phyloP scores from a whole-genome alignment of 208 protist species.

The Trypanosoma platydactyli region DNA sequence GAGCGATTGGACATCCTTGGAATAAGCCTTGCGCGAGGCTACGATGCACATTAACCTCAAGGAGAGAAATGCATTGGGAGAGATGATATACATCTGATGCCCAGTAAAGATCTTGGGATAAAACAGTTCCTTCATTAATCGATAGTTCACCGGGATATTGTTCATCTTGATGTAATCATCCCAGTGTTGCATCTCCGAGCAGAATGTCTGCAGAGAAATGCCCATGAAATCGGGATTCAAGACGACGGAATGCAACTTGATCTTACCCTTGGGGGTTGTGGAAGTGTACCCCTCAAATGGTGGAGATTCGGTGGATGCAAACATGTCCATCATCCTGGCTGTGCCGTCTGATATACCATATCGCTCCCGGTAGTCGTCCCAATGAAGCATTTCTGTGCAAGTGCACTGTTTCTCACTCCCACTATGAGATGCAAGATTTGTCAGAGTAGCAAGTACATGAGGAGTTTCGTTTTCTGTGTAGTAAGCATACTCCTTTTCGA shows the following conservation, averaged over 20 bases:
- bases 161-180: slow-evolving; percentile 33
- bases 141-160: slow-evolving; percentile 43
- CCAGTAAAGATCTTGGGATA: slow-evolving; percentile 12
- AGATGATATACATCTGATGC: slow-evolving; percentile 16
- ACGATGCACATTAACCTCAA: slow-evolving; percentile 21
- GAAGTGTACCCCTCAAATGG: slow-evolving; percentile 9
- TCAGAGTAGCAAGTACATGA: slow-evolving; percentile 11
- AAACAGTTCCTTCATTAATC: slow-evolving; percentile 49
- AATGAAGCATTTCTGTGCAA: slow-evolving; percentile 79
- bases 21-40: slow-evolving; percentile 11
- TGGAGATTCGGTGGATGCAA: slow-evolving; percentile 3
- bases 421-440: neutral
- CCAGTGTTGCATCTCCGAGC: slow-evolving; percentile 47
- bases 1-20: slow-evolving; percentile 32
- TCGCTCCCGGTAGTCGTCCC: slow-evolving; percentile 59
- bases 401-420: slow-evolving; percentile 25
- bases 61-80: neutral
- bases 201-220: slow-evolving; percentile 20
- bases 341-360: slow-evolving; percentile 52
- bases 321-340: slow-evolving; percentile 44
- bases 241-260: slow-evolving; percentile 16
- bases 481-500: neutral
- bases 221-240: slow-evolving; percentile 12
- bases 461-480: neutral
- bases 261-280: neutral